Evolutionary conservation across 805 yeast genomes (phyloP).

Genomic region (Candida lessepsii): DNA sequence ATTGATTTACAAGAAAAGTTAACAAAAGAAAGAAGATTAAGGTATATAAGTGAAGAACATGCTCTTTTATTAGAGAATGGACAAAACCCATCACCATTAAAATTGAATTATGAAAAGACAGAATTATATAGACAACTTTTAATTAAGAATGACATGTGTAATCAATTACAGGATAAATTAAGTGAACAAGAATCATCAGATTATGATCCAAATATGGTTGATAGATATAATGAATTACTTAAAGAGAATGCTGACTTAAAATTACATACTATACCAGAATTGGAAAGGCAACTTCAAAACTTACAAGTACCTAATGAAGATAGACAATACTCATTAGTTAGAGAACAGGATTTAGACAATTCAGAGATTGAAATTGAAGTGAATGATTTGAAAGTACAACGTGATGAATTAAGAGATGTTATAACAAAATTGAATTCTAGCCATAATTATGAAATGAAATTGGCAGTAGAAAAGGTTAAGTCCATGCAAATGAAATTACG

Average conservation of each 20-base stretch:
- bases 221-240: constrained; percentile 39
- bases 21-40: constrained; percentile 60
- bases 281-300: constrained; percentile 32
- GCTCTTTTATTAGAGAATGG: constrained; percentile 56
- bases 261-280: constrained; percentile 43
- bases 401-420: constrained; percentile 43
- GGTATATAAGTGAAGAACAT: constrained; percentile 73
- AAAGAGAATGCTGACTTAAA: constrained; percentile 43
- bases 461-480: constrained; percentile 35
- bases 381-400: constrained; percentile 25
- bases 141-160: constrained; percentile 47
- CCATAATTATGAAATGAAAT: constrained; percentile 35
- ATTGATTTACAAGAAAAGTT: constrained; percentile 55
- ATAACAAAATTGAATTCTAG: constrained; percentile 36
- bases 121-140: constrained; percentile 48
- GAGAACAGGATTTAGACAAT: constrained; percentile 7
- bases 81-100: constrained; percentile 51
- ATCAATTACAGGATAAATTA: constrained; percentile 47
- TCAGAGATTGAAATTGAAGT: constrained; percentile 20
- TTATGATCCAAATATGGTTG: constrained; percentile 36
- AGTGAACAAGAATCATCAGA: constrained; percentile 30
- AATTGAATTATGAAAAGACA: constrained; percentile 55
- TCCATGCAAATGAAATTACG: constrained; percentile 29
- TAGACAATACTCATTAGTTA: constrained; percentile 11
- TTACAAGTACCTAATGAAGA: constrained; percentile 2